Evolutionary conservation across 2,329 filamentous ascomycete genomes (phyloP), one percentile per base, ranked within the genome.

Genomic region (Sporothrix inflata): DNA sequence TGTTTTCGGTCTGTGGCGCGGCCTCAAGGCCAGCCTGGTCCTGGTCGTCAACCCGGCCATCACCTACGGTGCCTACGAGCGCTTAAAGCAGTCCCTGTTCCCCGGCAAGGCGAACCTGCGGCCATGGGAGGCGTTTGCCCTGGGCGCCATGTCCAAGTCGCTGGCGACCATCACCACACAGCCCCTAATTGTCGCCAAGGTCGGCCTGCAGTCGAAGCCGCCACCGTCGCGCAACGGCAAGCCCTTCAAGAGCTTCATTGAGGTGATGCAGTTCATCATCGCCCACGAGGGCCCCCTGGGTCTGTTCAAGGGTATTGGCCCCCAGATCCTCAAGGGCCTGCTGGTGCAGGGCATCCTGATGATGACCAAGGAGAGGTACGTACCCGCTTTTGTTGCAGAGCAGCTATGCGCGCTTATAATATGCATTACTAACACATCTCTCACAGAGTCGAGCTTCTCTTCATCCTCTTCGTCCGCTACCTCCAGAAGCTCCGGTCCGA

Each of bases 281-380:
- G 85, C 97, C 78, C 90, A 97, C 74, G 96, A 99, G 80, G 96
- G 96, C 3, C 80, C 88, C 0, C 78, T 91, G 14, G 92, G 92
- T n/a, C 86, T 99, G 1, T 99, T 98, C 86, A 99, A 99, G 84
- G 96, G 96, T 55, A 97, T 99, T 76, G 94, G 90, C 0, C 96
- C 96, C 3, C 96, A 99, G 81, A 92, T 99, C 69, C 82, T 94
- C 73, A 99, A 99, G 83, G 96, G 96, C 1, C 83, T 99, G 69
- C 80, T 99, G 66, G 96, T 99, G 2, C 96, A 99, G 79, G 96
- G 96, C 67, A 89, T 99, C 71, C 85, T 99, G 51, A 99, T 99
- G 96, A 99, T 98, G 94, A 96, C 94, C 65, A 99, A 99, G 84
- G 96, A 99, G 83, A 89, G 94, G 92, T 94, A 86, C 76, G 85